phyloP scores from a whole-genome alignment of 257 asterid genomes.

The Solanum ahanhuiri region DNA sequence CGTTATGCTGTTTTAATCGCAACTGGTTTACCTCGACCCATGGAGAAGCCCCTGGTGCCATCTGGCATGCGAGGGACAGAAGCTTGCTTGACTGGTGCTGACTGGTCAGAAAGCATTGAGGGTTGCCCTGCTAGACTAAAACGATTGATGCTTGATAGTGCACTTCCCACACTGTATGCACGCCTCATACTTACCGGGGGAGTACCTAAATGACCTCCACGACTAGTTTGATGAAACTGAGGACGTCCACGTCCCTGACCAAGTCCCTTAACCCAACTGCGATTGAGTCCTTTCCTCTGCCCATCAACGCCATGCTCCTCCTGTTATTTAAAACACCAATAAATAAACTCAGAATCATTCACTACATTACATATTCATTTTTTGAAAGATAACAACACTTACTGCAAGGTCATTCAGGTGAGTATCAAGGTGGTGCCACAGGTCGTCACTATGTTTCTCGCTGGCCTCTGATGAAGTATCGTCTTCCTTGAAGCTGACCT shows the following conservation, averaged over 20 bases:
- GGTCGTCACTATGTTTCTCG: constrained; percentile 13
- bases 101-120: constrained; percentile 25
- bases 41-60: constrained; percentile 82
- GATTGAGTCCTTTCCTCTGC: constrained; percentile 36
- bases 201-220: constrained; percentile 20
- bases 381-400: not conserved
- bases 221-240: constrained; percentile 31
- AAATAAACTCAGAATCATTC: not conserved
- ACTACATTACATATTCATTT: not conserved
- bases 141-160: not conserved
- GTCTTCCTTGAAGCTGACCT: constrained; percentile 32
- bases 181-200: constrained; percentile 1
- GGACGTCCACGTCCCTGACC: not conserved
- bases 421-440: constrained; percentile 24
- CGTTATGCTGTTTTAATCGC: constrained; percentile 32
- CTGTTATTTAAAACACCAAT: not conserved
- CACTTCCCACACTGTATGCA: constrained; percentile 2
- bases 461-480: constrained; percentile 36
- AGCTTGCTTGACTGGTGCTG: constrained; percentile 24
- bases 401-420: constrained; percentile 38
- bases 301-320: constrained; percentile 31
- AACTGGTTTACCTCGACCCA: constrained; percentile 86
- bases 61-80: constrained; percentile 91
- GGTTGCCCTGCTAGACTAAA: constrained; percentile 2
- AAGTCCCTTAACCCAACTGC: constrained; percentile 36